Percentiles rank a stretch among this genome's conserved stretches.
Evolutionary conservation across 306 rosid species (phyloP).

Genomic region (Canavalia gladiata): DNA sequence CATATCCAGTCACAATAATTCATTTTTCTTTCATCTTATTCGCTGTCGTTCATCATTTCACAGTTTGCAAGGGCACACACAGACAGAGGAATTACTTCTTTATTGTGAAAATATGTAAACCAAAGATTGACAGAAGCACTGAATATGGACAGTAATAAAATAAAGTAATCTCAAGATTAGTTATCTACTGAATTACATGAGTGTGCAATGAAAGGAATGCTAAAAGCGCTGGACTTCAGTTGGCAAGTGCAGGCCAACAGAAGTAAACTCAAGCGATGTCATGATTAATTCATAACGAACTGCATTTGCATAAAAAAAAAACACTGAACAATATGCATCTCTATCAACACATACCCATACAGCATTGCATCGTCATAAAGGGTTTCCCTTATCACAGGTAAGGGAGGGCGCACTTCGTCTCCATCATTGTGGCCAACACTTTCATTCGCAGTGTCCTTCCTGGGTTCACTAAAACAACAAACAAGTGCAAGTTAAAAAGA

Average conservation of each 20-base stretch:
- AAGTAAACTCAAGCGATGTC: no score
- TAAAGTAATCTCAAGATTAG: no score
- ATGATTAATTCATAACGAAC: no score
- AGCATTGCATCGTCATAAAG: constrained; percentile 82
- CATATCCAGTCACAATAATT: not conserved
- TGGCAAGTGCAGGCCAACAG: no score
- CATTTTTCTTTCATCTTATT: not conserved
- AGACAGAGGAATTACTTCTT: not conserved
- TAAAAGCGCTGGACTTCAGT: no score
- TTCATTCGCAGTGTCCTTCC: constrained; percentile 54
- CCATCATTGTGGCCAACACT: constrained; percentile 56
- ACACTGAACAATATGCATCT: not conserved
- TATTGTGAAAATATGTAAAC: not conserved
- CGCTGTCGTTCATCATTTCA: constrained; percentile 20
- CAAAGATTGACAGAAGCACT: constrained; percentile 7
- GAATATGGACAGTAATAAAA: not conserved
- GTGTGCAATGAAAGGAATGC: no score
- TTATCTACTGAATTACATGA: no score
- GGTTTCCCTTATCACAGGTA: constrained; percentile 93
- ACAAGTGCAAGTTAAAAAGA: constrained; percentile 28
- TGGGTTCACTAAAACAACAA: constrained; percentile 59
- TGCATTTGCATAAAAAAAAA: no score
- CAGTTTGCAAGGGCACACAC: not conserved
- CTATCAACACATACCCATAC: constrained; percentile 63
- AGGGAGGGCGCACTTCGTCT: constrained; percentile 93